phyloP scores from a whole-genome alignment of 148 eudicot species.

The Silene uniflora region DNA sequence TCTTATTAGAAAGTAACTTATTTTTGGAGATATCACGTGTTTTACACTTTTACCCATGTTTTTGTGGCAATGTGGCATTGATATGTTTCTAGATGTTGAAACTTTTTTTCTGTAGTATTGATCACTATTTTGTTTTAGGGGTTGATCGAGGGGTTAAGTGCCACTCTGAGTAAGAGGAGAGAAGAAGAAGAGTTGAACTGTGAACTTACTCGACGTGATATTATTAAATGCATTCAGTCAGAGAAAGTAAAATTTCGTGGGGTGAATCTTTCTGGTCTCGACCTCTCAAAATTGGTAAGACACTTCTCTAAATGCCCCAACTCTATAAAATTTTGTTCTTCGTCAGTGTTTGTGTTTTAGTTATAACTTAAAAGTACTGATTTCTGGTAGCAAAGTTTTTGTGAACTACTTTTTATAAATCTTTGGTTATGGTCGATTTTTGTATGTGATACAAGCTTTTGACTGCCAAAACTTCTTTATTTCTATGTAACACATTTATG shows the following conservation, averaged over 20 bases:
- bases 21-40: background rate
- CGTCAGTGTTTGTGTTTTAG: background rate
- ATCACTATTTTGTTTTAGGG: conserved; percentile 40
- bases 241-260: conserved; percentile 86
- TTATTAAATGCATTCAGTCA: conserved; percentile 87
- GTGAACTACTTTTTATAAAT: background rate
- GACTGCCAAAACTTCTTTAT: background rate
- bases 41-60: background rate
- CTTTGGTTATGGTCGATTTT: background rate
- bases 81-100: background rate
- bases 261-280: conserved; percentile 85
- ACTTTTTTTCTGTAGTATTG: background rate
- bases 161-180: conserved; percentile 52
- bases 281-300: conserved; percentile 90
- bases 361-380: background rate
- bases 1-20: background rate
- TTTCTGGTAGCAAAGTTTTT: background rate
- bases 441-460: background rate
- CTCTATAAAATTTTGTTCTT: background rate
- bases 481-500: background rate
- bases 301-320: background rate
- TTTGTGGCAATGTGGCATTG: too few relatives aligned
- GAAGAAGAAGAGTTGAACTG: conserved; percentile 59
- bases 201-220: conserved; percentile 80
- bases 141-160: conserved; percentile 59